Evolutionary conservation across 106 monocot genomes (phyloP).

Genomic region (Agapanthus africanus): DNA sequence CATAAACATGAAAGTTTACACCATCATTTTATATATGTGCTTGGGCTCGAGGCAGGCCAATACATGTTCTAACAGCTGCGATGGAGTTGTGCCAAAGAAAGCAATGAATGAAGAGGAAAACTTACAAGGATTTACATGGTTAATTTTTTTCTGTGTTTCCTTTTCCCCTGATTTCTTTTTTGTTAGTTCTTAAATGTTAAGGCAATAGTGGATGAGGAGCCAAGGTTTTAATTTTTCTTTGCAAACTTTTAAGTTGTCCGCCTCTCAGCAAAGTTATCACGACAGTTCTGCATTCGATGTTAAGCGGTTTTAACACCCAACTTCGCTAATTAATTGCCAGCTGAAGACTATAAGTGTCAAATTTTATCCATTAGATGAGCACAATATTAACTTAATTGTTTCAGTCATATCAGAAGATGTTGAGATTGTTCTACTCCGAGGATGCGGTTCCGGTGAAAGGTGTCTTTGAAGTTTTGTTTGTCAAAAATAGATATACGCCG

Average conservation of each 20-base stretch:
- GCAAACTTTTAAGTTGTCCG: background rate
- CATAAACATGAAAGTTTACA: too few species aligned
- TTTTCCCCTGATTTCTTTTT: background rate
- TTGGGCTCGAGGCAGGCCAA: too few species aligned
- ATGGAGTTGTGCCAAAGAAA: too few species aligned
- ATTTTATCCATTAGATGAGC: background rate
- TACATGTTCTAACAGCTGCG: too few species aligned
- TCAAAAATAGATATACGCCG: too few species aligned
- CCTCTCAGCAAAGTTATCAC: background rate
- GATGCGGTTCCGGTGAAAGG: too few species aligned
- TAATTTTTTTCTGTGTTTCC: background rate
- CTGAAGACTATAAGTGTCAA: background rate
- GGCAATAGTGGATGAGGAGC: too few species aligned
- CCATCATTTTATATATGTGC: too few species aligned
- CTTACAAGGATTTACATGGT: background rate
- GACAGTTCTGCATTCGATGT: background rate
- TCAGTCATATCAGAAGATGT: too few species aligned
- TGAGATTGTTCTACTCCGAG: too few species aligned
- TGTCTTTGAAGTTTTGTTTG: too few species aligned
- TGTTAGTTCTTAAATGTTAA: background rate
- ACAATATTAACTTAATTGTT: too few species aligned
- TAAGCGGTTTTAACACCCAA: background rate
- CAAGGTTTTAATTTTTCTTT: background rate
- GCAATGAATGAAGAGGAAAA: background rate
- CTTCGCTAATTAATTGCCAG: background rate